Evolutionary conservation across 495 filamentous ascomycete genomes (phyloP).

Genomic region (Daldinia concentrica): DNA sequence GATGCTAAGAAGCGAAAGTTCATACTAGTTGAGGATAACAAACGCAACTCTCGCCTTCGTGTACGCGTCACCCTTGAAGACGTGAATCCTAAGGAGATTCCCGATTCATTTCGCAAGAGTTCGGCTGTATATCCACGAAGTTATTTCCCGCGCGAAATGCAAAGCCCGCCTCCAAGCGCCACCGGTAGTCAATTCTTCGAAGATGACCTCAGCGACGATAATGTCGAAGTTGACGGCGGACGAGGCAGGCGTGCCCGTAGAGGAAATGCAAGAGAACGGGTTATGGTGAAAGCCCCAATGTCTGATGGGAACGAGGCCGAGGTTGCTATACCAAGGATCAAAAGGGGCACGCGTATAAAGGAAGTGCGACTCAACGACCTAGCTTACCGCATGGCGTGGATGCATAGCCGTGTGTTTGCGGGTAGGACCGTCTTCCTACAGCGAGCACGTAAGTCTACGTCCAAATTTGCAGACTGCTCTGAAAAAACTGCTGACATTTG

Average conservation of each 20-base stretch:
- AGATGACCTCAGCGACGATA: slow-evolving; percentile 60
- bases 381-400: slow-evolving; percentile 95
- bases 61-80: slow-evolving; percentile 88
- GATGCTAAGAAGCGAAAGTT: slow-evolving; percentile 93
- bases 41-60: slow-evolving; percentile 78
- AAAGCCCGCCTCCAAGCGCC: slow-evolving; percentile 73
- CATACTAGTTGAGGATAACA: slow-evolving; percentile 90
- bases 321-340: slow-evolving; percentile 76
- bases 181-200: slow-evolving; percentile 73
- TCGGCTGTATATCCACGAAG: slow-evolving; percentile 90
- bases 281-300: slow-evolving; percentile 75
- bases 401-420: slow-evolving; percentile 87
- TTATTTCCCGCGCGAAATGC: slow-evolving; percentile 89
- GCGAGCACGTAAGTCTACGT: slow-evolving; percentile 78
- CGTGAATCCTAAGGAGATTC: slow-evolving; percentile 91
- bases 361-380: slow-evolving; percentile 90
- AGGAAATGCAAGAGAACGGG: slow-evolving; percentile 53
- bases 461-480: not conserved
- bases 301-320: slow-evolving; percentile 67
- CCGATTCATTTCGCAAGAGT: slow-evolving; percentile 87
- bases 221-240: slow-evolving; percentile 60
- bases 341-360: slow-evolving; percentile 70
- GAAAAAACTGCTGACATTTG: slow-evolving; percentile 35
- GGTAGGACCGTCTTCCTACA: slow-evolving; percentile 89
- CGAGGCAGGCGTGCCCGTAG: slow-evolving; percentile 47